Percentiles rank a stretch among this genome's conserved stretches.
These are phyloP conservation scores for Fusarium mundagurra DNA, from an alignment of 2,329 filamentous ascomycete species.

Conservation along the genomic window DNA sequence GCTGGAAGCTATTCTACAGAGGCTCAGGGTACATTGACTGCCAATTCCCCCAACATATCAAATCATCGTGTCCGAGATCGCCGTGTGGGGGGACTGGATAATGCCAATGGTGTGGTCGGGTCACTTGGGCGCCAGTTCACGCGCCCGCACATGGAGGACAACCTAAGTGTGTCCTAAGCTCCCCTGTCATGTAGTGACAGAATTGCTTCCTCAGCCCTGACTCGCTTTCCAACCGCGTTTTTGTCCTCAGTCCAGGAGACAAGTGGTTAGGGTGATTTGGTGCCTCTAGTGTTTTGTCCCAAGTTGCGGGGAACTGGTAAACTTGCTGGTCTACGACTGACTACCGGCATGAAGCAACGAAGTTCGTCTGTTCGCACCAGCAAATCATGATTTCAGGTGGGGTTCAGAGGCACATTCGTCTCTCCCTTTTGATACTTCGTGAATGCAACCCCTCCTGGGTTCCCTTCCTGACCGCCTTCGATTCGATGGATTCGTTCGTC, in stretches of 20 bases:
- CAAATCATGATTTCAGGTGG: slow-evolving; percentile 9
- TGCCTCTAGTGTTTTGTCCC: slow-evolving; percentile 2
- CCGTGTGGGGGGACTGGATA: slow-evolving; percentile 25
- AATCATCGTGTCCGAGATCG: slow-evolving; percentile 17
- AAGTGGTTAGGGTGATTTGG: not conserved
- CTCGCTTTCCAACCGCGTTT: slow-evolving; percentile 32
- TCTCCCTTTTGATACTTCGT: slow-evolving; percentile 13
- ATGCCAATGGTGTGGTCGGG: slow-evolving; percentile 26
- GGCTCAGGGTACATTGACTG: not conserved
- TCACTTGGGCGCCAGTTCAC: slow-evolving; percentile 34
- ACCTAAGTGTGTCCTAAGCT: slow-evolving; percentile 23
- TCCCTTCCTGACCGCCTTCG: slow-evolving; percentile 39
- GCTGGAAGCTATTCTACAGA: not conserved
- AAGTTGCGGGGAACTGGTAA: slow-evolving; percentile 24
- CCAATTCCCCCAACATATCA: slow-evolving; percentile 1
- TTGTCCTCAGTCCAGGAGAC: slow-evolving; percentile 4
- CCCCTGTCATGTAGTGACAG: slow-evolving; percentile 35
- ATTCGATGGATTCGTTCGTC: slow-evolving; percentile 31
- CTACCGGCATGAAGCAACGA: slow-evolving; percentile 22
- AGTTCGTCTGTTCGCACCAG: not conserved
- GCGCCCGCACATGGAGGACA: slow-evolving; percentile 23
- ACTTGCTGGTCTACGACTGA: slow-evolving; percentile 14
- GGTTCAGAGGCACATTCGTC: slow-evolving; percentile 17
- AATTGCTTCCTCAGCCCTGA: slow-evolving; percentile 38
- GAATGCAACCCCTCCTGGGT: slow-evolving; percentile 37